phyloP scores from a whole-genome alignment of 495 filamentous ascomycete species.

The Halenospora varia region DNA sequence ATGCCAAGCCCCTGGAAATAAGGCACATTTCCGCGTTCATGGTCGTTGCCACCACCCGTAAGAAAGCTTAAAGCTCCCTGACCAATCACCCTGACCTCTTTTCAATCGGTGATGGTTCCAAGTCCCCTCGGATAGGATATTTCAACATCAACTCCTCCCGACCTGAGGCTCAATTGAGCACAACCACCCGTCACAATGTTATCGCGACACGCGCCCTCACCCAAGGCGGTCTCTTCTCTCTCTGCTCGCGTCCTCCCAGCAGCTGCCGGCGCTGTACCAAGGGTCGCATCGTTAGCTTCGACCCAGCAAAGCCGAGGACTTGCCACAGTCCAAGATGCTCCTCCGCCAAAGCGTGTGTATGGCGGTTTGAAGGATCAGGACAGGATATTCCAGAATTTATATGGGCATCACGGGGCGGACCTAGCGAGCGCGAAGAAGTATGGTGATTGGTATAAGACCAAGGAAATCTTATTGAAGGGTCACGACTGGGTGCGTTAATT shows the following conservation, averaged over 20 bases:
- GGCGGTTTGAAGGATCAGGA: conserved; percentile 92
- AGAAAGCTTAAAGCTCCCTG: too few relatives aligned
- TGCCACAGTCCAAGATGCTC: conserved; percentile 84
- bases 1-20: too few relatives aligned
- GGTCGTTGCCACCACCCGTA: too few relatives aligned
- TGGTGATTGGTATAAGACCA: conserved; percentile 99
- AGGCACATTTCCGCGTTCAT: too few relatives aligned
- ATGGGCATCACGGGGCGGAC: conserved; percentile 85
- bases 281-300: conserved; percentile 30
- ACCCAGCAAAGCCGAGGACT: conserved; percentile 57
- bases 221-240: conserved; percentile 46
- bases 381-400: conserved; percentile 97
- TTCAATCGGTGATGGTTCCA: conserved; percentile 2
- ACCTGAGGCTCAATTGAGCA: conserved; percentile 25
- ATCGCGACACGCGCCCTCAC: conserved; percentile 32
- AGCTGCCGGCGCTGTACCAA: conserved; percentile 30
- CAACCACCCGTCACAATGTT: conserved; percentile 32
- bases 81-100: conserved; percentile 13
- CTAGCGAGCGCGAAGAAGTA: conserved; percentile 94
- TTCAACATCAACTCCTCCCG: conserved; percentile 11
- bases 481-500: conserved; percentile 77
- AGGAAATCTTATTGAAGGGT: conserved; percentile 94
- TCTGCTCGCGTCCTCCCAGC: conserved; percentile 53
- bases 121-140: conserved; percentile 6
- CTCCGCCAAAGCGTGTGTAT: conserved; percentile 66